Percentiles rank a stretch among this genome's conserved stretches.
Conservation (phyloP, 2,329 filamentous ascomycete genomes). For the Dactylellina leptospora region DNA sequence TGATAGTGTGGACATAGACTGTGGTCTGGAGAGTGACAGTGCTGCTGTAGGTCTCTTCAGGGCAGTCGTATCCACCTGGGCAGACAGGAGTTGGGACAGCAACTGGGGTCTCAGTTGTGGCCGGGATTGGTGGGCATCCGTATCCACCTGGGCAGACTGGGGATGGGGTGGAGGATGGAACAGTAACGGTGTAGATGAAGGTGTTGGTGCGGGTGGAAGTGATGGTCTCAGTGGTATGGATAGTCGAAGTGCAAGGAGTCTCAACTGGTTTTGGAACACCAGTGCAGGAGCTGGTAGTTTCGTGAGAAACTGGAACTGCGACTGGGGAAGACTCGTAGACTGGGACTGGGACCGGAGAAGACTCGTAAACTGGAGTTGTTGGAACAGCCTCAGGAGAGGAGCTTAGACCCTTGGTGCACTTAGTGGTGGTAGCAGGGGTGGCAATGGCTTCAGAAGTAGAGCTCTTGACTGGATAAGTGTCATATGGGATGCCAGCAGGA, state of each 20-base stretch:
- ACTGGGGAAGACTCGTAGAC: neutral
- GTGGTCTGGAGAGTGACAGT: conserved; percentile 47
- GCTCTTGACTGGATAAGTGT: neutral
- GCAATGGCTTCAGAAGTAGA: conserved; percentile 1
- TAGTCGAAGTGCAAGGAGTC: conserved; percentile 30
- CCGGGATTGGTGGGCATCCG: conserved; percentile 35
- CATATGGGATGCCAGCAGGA: conserved; percentile 3
- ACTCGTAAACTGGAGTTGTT: conserved; percentile 6
- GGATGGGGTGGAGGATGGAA: conserved; percentile 23
- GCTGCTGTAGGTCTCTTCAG: conserved; percentile 45
- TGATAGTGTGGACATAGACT: conserved; percentile 27
- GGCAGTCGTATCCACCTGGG: conserved; percentile 25
- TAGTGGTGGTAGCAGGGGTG: conserved; percentile 17
- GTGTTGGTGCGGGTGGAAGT: conserved; percentile 42
- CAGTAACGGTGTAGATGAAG: conserved; percentile 25
- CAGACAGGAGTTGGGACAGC: conserved; percentile 21
- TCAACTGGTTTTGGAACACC: conserved; percentile 25
- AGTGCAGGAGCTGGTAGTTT: conserved; percentile 21
- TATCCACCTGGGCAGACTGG: conserved; percentile 40
- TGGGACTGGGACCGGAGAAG: neutral
- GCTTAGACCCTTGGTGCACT: conserved; percentile 35
- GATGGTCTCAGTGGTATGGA: conserved; percentile 43
- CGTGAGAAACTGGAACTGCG: too few relatives aligned
- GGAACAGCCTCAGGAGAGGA: conserved; percentile 20
- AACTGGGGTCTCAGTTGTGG: conserved; percentile 25